phyloP scores from a whole-genome alignment of 371 early-diverging fungal species.

The Enteropsectra breve region DNA sequence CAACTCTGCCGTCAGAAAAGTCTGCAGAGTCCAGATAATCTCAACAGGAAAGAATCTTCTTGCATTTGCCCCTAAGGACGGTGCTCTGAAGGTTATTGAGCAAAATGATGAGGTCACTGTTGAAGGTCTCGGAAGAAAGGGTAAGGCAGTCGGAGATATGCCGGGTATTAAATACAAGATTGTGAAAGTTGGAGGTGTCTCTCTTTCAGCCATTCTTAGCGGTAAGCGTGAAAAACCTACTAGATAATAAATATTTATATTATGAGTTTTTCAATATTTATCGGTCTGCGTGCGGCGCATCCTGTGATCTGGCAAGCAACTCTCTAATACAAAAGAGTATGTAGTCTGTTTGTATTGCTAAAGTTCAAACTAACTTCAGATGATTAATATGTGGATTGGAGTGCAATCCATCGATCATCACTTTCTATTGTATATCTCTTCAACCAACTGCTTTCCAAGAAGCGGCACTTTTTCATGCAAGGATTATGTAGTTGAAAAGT shows the following conservation, averaged over 20 bases:
- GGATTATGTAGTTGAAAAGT: no score
- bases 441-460: no score
- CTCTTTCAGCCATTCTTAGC: constrained; percentile 92
- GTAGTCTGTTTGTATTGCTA: no score
- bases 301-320: no score
- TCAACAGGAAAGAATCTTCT: constrained; percentile 99
- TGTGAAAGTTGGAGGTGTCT: constrained; percentile 97
- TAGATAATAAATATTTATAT: constrained; percentile 70
- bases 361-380: no score
- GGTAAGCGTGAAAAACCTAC: constrained; percentile 99
- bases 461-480: no score
- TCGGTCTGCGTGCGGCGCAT: no score
- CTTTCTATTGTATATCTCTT: no score
- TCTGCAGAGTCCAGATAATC: constrained; percentile 98
- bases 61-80: constrained; percentile 99
- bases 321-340: no score
- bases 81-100: constrained; percentile 92
- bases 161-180: constrained; percentile 99
- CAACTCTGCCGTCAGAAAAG: constrained; percentile 99
- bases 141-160: constrained; percentile 92
- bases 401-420: no score
- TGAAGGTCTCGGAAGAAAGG: constrained; percentile 64
- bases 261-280: no score
- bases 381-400: no score
- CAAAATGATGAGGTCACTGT: constrained; percentile 67